Evolutionary conservation across 768 basidiomycete genomes (phyloP), one percentile per base, ranked within the genome.

Genomic region (Trametes punicea): DNA sequence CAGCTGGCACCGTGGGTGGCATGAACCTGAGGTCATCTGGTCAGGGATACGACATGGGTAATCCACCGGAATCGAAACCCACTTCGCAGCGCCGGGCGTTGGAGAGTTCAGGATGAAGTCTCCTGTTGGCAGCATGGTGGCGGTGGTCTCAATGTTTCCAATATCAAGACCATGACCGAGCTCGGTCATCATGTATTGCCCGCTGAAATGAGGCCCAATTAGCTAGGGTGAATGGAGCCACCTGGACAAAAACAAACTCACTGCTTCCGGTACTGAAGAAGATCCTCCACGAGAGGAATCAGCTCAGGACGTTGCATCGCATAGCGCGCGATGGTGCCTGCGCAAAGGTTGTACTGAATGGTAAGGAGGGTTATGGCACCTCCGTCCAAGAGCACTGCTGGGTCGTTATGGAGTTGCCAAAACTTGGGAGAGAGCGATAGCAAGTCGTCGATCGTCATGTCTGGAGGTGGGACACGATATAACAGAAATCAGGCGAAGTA

Each of bases 161-260:
- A 68, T 72, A 50, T 80, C 76, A 2, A 80, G 65, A n/a, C 78
- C 79, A 46, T 78, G 79, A 0, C 73, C 77, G 7, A 77, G 54
- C 60, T 80, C 79, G 1, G 78, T 78, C 36, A 80, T 60, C 46
- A 71, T 72, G 57, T 68, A 79, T 51, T 76, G 76, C 1, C 75
- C 77, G 36, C 75, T 77, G 44, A 29, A 36, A 55, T 13, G n/a
- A n/a, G n/a, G n/a, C n/a, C n/a, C n/a, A n/a, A n/a, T n/a, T n/a
- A n/a, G n/a, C n/a, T n/a, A n/a, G n/a, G n/a, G n/a, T n/a, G n/a
- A 44, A 13, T 25, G 5, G 23, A 18, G 42, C 42, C 23, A 26
- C 10, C 8, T 23, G n/a, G n/a, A 25, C 18, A 21, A 15, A 13
- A 36, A 36, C 13, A 16, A 15, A 33, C 49, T 8, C 26, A 51